Evolutionary conservation across 352 stramenopile species (phyloP).

Genomic region (Hyaloperonospora arabidopsidis): DNA sequence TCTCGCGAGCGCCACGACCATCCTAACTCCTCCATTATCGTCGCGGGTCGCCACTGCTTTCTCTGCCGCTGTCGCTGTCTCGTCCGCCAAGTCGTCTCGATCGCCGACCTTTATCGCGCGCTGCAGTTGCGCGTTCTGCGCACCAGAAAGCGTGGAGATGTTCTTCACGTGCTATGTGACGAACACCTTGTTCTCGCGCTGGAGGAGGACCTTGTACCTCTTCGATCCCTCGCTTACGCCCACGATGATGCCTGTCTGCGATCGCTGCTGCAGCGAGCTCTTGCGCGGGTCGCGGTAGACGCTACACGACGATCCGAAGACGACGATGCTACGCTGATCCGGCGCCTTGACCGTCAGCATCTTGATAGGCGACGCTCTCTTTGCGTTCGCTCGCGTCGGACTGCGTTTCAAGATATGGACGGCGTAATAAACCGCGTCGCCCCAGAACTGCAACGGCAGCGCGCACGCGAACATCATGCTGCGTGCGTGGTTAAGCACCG

Average conservation of each 20-base stretch:
- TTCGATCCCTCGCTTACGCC: neutral
- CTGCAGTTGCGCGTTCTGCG: neutral
- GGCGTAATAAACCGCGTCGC: constrained; percentile 22
- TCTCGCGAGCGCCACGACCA: too few species aligned
- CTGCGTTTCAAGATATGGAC: constrained; percentile 23
- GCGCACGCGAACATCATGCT: constrained; percentile 26
- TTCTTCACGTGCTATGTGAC: neutral
- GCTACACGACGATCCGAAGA: neutral
- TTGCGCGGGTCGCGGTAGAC: neutral
- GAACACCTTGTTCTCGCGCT: neutral
- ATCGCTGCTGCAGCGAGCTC: too few species aligned
- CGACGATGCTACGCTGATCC: neutral
- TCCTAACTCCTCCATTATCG: too few species aligned
- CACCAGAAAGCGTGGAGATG: neutral
- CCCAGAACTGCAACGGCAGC: constrained; percentile 20
- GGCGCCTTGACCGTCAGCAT: neutral
- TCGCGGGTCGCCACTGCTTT: too few species aligned
- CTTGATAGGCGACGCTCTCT: constrained; percentile 4
- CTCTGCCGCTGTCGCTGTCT: too few species aligned
- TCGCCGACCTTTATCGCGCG: neutral
- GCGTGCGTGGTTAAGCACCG: constrained; percentile 23
- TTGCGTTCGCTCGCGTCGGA: constrained; percentile 13
- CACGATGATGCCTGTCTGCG: too few species aligned
- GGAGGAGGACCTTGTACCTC: neutral
- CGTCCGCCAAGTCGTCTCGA: too few species aligned